Evolutionary conservation across 176 grass and related monocot species (phyloP).

Genomic region (Elaeis guineensis): DNA sequence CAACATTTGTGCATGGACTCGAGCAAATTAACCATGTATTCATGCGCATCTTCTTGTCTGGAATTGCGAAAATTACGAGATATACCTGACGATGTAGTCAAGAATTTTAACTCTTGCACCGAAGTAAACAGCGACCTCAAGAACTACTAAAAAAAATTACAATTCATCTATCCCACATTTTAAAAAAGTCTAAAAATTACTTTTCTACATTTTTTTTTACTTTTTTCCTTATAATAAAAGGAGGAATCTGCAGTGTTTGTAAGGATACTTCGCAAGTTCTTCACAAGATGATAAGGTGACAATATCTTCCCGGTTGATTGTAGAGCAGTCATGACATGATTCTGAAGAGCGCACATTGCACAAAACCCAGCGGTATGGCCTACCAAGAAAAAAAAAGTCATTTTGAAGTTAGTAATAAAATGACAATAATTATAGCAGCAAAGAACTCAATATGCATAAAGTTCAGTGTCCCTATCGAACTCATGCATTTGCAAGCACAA

Average conservation of each 20-base stretch:
- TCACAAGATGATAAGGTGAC: conserved; percentile 62
- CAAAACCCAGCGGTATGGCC: conserved; percentile 87
- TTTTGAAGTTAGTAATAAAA: too few relatives aligned
- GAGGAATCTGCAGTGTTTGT: background rate
- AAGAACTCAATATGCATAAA: too few relatives aligned
- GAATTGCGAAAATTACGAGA: conserved; percentile 86
- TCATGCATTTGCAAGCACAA: too few relatives aligned
- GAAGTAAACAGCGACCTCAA: background rate
- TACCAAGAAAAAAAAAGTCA: background rate
- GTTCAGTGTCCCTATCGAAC: too few relatives aligned
- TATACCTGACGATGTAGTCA: conserved; percentile 48
- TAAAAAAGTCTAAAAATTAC: too few relatives aligned
- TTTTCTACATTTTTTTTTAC: too few relatives aligned
- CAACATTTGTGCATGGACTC: conserved; percentile 98
- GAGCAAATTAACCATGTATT: conserved; percentile 97
- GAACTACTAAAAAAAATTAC: too few relatives aligned
- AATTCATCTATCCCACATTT: too few relatives aligned
- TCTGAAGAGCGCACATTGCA: conserved; percentile 93
- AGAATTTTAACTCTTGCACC: conserved; percentile 11
- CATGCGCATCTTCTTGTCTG: conserved; percentile 96
- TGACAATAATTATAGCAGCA: too few relatives aligned
- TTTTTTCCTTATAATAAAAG: background rate
- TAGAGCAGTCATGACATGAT: conserved; percentile 76
- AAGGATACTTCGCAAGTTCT: conserved; percentile 82
- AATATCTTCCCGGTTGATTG: conserved; percentile 90